phyloP scores from a whole-genome alignment of 345 rosid species.

The Sonneratia alba region DNA sequence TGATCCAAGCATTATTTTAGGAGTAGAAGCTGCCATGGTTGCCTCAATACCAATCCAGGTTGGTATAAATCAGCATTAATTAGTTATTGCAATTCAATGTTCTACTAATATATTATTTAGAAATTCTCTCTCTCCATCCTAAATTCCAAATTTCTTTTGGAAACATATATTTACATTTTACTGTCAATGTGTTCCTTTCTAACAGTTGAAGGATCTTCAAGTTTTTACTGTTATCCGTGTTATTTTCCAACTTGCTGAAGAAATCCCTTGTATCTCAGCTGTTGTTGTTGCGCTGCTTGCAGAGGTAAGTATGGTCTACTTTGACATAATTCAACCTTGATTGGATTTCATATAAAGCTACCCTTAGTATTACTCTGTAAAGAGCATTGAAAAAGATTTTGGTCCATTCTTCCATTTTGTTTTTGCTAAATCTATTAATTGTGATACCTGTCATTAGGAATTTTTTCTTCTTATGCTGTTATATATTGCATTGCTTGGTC shows the following conservation, averaged over 20 bases:
- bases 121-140: background rate
- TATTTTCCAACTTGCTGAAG: constrained; percentile 94
- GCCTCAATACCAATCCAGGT: constrained; percentile 99
- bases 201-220: constrained; percentile 95
- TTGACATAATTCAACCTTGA: background rate
- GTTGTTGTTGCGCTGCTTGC: constrained; percentile 93
- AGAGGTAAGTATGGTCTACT: constrained; percentile 42
- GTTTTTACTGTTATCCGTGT: constrained; percentile 89
- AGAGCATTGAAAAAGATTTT: background rate
- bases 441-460: background rate
- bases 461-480: background rate
- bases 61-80: constrained; percentile 7
- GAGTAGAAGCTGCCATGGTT: constrained; percentile 85
- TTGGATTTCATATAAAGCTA: background rate
- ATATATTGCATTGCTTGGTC: background rate
- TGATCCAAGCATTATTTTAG: constrained; percentile 92
- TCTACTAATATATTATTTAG: background rate
- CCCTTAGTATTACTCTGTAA: background rate
- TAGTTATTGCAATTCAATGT: background rate
- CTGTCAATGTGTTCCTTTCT: constrained; percentile 1
- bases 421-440: background rate
- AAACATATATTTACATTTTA: background rate
- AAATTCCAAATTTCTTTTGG: background rate
- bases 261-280: constrained; percentile 98
- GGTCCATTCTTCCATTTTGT: background rate